Percentiles rank a stretch among this genome's conserved stretches.
These are phyloP conservation scores for Isabelozyma pseudorhagii DNA, from an alignment of 805 yeast genomes.

Conservation along the genomic window DNA sequence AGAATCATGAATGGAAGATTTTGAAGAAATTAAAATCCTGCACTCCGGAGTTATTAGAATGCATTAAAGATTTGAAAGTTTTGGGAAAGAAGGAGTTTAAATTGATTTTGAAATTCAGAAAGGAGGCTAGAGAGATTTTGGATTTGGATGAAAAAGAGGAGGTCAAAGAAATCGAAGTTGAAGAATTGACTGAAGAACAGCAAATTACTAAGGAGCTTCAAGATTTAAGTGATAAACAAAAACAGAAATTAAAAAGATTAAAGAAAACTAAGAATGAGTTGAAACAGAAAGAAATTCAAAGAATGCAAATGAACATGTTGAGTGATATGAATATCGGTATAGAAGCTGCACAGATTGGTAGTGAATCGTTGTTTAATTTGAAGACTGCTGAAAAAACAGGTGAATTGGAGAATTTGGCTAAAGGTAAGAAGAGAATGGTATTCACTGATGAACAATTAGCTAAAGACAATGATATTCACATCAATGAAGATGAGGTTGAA, in stretches of 20 bases:
- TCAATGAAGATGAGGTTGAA: conserved; percentile 39
- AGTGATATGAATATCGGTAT: conserved; percentile 91
- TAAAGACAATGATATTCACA: conserved; percentile 55
- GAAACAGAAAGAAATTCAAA: conserved; percentile 80
- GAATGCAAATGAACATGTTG: conserved; percentile 96
- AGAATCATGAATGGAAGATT: conserved; percentile 68
- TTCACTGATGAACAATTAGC: conserved; percentile 54
- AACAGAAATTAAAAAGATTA: conserved; percentile 69
- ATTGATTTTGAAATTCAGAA: conserved; percentile 80
- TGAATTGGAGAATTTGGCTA: conserved; percentile 63
- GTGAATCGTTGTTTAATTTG: conserved; percentile 77
- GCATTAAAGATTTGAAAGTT: conserved; percentile 88
- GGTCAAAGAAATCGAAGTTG: conserved; percentile 55
- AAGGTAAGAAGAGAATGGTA: conserved; percentile 69
- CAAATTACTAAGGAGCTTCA: conserved; percentile 82
- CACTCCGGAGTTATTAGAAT: conserved; percentile 73
- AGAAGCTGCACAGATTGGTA: conserved; percentile 81
- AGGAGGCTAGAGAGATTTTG: conserved; percentile 73
- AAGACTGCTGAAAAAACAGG: conserved; percentile 88
- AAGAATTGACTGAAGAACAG: conserved; percentile 80
- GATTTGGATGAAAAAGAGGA: conserved; percentile 64
- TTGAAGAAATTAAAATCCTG: conserved; percentile 73
- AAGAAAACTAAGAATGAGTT: conserved; percentile 77
- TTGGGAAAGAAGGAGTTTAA: conserved; percentile 94
- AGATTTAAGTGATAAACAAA: conserved; percentile 67